A percentile compares a stretch with the other conserved stretches of the same genome.
Conservation (phyloP, 2,329 filamentous ascomycete genomes). For the Beauveria medogensis region DNA sequence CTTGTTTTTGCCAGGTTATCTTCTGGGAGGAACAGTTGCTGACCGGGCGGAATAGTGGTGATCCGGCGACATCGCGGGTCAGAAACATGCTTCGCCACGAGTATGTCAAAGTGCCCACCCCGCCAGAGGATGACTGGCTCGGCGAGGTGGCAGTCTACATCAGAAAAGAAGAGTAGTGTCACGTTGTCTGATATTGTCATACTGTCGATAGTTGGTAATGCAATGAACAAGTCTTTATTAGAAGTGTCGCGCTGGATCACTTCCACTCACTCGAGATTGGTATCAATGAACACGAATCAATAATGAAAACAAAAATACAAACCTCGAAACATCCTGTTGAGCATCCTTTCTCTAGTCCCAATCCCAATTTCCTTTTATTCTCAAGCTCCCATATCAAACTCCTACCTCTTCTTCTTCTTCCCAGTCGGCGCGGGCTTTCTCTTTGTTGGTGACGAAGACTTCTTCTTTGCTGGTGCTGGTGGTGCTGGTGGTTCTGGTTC, state of each 20-base stretch:
- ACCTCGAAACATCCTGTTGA: background rate
- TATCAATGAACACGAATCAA: background rate
- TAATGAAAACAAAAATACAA: background rate
- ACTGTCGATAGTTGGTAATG: background rate
- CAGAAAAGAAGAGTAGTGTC: background rate
- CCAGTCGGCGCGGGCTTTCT: conserved; percentile 27
- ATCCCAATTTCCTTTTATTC: conserved; percentile 14
- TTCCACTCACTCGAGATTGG: background rate
- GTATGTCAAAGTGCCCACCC: too few relatives aligned
- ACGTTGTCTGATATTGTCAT: background rate
- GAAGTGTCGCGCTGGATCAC: background rate
- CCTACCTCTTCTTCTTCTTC: conserved; percentile 24
- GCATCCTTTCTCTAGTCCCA: background rate
- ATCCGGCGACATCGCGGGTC: too few relatives aligned
- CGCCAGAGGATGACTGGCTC: too few relatives aligned
- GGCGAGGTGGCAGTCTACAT: background rate
- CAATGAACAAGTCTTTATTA: background rate
- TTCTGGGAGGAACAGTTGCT: too few relatives aligned
- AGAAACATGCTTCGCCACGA: too few relatives aligned
- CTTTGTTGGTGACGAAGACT: conserved; percentile 33
- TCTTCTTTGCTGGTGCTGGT: conserved; percentile 29
- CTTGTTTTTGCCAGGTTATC: too few relatives aligned
- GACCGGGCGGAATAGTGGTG: too few relatives aligned
- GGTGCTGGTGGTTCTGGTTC: conserved; percentile 24
- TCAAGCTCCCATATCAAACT: conserved; percentile 6